phyloP scores from a whole-genome alignment of 148 eudicot genomes.

The Amaranthus cruentus region DNA sequence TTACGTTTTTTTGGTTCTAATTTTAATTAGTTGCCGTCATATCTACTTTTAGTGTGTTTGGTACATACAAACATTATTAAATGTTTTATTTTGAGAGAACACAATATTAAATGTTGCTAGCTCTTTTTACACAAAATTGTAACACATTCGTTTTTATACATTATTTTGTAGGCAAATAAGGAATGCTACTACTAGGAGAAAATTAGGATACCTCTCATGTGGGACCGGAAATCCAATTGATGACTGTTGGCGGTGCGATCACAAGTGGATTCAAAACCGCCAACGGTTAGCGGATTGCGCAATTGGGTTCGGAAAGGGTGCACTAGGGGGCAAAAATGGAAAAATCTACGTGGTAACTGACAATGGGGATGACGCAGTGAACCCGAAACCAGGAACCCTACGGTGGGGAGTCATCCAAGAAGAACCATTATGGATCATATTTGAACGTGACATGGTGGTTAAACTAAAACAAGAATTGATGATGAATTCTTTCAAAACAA shows the following conservation, averaged over 20 bases:
- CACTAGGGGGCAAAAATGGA: constrained; percentile 58
- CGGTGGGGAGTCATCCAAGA: constrained; percentile 53
- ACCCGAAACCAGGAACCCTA: constrained; percentile 53
- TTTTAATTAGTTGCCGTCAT: no score
- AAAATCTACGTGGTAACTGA: constrained; percentile 51
- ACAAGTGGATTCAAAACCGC: constrained; percentile 50
- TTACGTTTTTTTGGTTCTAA: no score
- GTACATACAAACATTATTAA: not conserved
- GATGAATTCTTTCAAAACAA: constrained; percentile 61
- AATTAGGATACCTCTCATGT: constrained; percentile 55
- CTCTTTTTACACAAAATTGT: not conserved
- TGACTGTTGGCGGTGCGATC: constrained; percentile 81
- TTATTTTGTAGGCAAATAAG: constrained; percentile 34
- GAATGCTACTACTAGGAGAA: constrained; percentile 47
- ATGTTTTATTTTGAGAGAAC: not conserved
- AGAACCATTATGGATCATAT: constrained; percentile 61
- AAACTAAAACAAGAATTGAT: constrained; percentile 50
- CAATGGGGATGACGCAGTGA: constrained; percentile 41
- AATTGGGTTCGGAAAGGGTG: constrained; percentile 66
- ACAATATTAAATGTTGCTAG: no score
- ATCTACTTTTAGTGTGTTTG: not conserved
- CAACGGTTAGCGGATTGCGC: constrained; percentile 67
- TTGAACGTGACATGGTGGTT: constrained; percentile 51
- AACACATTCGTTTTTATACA: not conserved
- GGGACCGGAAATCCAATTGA: constrained; percentile 75